A percentile compares a stretch with the other conserved stretches of the same genome.
Conservation (phyloP, 805 yeast species). For the Clavispora vitiphila region DNA sequence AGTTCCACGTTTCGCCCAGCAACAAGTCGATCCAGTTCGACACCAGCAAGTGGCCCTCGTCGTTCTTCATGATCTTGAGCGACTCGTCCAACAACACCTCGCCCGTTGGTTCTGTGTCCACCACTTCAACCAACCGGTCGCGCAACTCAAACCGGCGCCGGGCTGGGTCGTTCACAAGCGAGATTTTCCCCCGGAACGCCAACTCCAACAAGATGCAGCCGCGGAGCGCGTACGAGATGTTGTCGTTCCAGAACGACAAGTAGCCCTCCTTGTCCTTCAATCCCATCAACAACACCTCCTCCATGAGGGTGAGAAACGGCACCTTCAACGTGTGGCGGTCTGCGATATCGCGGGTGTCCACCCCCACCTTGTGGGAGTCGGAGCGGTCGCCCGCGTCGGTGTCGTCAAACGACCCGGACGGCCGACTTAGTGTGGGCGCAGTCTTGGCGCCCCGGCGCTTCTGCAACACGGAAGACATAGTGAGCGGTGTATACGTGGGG, state of each 20-base stretch:
- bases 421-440: conserved; percentile 11
- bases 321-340: conserved; percentile 35
- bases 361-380: conserved; percentile 62
- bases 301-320: conserved; percentile 90
- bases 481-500: not conserved
- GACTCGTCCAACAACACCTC: conserved; percentile 95
- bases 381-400: conserved; percentile 9
- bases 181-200: conserved; percentile 84
- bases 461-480: conserved; percentile 46
- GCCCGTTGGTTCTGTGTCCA: conserved; percentile 84
- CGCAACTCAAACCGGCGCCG: conserved; percentile 82
- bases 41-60: conserved; percentile 72
- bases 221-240: conserved; percentile 90
- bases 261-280: conserved; percentile 95
- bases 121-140: conserved; percentile 83
- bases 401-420: conserved; percentile 21
- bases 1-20: conserved; percentile 96
- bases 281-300: conserved; percentile 90
- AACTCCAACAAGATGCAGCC: conserved; percentile 91
- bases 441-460: conserved; percentile 62
- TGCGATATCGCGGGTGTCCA: conserved; percentile 68
- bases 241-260: conserved; percentile 96
- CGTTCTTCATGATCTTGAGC: conserved; percentile 79
- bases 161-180: conserved; percentile 87
- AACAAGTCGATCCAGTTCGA: conserved; percentile 90